These are phyloP conservation scores for Calvatia gigantea DNA, from an alignment of 768 basidiomycete genomes.

Conservation along the genomic window DNA sequence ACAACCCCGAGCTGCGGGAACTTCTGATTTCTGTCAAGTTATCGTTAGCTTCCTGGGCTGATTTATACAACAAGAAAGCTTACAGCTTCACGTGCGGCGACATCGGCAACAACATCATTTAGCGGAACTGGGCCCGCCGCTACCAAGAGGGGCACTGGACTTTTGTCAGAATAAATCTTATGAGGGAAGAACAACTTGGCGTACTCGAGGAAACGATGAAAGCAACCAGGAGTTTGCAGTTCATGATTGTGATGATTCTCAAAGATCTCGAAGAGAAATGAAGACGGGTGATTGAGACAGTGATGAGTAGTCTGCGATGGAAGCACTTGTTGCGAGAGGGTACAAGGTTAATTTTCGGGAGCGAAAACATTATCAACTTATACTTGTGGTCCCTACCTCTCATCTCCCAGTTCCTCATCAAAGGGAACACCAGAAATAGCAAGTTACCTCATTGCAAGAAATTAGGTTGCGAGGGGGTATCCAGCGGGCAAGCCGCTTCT, in stretches of 20 bases:
- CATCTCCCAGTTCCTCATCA: background rate
- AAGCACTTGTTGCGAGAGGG: background rate
- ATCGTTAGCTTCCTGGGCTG: background rate
- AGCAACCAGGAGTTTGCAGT: background rate
- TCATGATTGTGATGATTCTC: background rate
- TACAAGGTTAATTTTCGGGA: background rate
- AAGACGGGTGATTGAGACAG: background rate
- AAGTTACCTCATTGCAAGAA: background rate
- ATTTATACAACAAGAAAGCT: too few species aligned
- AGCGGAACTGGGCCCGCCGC: constrained; percentile 4
- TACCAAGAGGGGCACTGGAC: background rate
- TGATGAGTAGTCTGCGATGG: background rate
- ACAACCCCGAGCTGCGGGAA: background rate
- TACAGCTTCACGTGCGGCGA: constrained; percentile 7
- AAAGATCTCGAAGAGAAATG: background rate
- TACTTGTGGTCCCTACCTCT: background rate
- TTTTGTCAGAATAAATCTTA: background rate
- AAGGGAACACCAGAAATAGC: constrained; percentile 1
- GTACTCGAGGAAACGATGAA: constrained; percentile 9
- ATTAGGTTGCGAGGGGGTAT: background rate
- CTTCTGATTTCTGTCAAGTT: background rate
- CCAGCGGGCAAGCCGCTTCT: background rate
- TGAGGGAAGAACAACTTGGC: background rate
- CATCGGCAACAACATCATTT: background rate
- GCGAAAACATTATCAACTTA: background rate